These are phyloP conservation scores for Beauveria brongniartii DNA, from an alignment of 2,329 filamentous ascomycete species.

Conservation along the genomic window DNA sequence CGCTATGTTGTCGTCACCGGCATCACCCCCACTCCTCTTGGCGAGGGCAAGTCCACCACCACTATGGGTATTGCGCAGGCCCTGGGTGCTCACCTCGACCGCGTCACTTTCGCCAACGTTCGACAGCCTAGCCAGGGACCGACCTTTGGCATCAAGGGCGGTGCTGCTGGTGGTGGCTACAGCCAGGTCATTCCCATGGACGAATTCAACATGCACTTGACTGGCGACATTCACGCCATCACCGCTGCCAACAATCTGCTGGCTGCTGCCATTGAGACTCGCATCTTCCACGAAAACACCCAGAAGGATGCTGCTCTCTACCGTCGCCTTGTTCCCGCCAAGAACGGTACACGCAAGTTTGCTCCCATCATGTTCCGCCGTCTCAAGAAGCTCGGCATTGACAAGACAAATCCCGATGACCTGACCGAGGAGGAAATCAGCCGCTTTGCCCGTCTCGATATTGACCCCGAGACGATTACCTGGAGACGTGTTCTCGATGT, in stretches of 20 bases:
- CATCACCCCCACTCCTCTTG: constrained; percentile 92
- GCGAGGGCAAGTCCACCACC: constrained; percentile 96
- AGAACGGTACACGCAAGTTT: constrained; percentile 85
- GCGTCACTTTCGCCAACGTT: constrained; percentile 91
- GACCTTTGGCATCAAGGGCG: constrained; percentile 98
- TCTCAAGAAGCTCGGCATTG: constrained; percentile 89
- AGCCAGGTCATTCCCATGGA: constrained; percentile 99
- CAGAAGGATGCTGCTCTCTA: constrained; percentile 87
- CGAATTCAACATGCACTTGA: constrained; percentile 96
- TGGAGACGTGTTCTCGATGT: constrained; percentile 96
- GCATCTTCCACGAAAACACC: constrained; percentile 96
- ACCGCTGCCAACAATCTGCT: constrained; percentile 95
- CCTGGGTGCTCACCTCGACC: constrained; percentile 77
- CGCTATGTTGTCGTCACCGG: constrained; percentile 89
- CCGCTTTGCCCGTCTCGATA: constrained; percentile 87
- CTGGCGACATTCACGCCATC: constrained; percentile 95
- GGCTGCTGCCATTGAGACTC: constrained; percentile 91
- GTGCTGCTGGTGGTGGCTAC: constrained; percentile 93
- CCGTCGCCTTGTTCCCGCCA: constrained; percentile 76
- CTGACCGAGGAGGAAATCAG: constrained; percentile 82
- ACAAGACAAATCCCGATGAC: constrained; percentile 87
- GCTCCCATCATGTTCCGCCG: constrained; percentile 86
- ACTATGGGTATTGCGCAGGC: constrained; percentile 94
- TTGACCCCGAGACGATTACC: constrained; percentile 93
- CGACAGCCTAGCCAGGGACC: constrained; percentile 94